A percentile compares a stretch with the other conserved stretches of the same genome.
These are phyloP conservation scores for Salix dunnii DNA, from an alignment of 345 rosid genomes.

Conservation along the genomic window DNA sequence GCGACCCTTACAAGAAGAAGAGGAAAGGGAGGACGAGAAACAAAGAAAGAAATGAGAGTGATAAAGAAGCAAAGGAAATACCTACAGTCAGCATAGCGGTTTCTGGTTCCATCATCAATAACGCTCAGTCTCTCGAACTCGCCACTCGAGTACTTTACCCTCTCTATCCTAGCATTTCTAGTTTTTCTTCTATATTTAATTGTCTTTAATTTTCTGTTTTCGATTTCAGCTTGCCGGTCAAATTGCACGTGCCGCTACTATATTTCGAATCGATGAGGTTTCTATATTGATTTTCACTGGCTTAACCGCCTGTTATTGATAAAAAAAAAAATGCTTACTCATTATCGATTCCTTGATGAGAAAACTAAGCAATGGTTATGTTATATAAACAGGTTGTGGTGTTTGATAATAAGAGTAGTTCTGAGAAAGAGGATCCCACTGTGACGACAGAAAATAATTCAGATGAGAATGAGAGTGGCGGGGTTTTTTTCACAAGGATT, in stretches of 20 bases:
- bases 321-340: neutral
- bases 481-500: constrained; percentile 72
- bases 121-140: constrained; percentile 90
- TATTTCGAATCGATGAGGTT: constrained; percentile 89
- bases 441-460: constrained; percentile 17
- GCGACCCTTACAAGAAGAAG: constrained; percentile 28
- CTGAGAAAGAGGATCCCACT: constrained; percentile 28
- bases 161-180: neutral
- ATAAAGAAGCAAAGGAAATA: constrained; percentile 26
- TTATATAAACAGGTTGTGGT: constrained; percentile 63
- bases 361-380: neutral
- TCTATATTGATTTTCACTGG: constrained; percentile 3
- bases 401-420: constrained; percentile 56
- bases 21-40: constrained; percentile 36
- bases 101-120: constrained; percentile 89
- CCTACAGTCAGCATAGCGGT: constrained; percentile 83
- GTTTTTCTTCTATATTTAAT: neutral
- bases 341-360: neutral
- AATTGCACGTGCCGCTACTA: constrained; percentile 89
- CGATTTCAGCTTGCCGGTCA: constrained; percentile 72
- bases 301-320: neutral
- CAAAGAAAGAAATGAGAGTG: constrained; percentile 11
- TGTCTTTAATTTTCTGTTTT: neutral
- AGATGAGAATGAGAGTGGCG: constrained; percentile 66
- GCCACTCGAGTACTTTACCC: constrained; percentile 66